Evolutionary conservation across 306 rosid species (phyloP), one percentile per base, ranked within the genome.

Genomic region (Vicia villosa): DNA sequence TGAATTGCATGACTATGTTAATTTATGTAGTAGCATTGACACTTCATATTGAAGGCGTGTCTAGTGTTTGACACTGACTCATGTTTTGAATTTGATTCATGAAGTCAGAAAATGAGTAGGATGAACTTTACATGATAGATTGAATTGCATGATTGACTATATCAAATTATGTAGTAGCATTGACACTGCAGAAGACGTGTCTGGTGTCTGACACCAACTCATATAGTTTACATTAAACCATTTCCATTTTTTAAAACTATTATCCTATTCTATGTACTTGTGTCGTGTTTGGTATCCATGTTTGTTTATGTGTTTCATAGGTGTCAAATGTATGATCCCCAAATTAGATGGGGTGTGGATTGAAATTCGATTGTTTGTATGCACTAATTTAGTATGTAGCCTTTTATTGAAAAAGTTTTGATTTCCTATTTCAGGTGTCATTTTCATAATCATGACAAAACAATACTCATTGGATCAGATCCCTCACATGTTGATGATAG

Each of bases 391-490:
- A n/a, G n/a, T n/a, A 55, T 26, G 28, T 55, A 24, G 17, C 2
- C 59, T 21, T 52, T 6, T 5, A 52, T 21, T 79, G 21, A 37
- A 71, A 10, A 65, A 50, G 20, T 70, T 49, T 68, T 66, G 20
- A n/a, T 6, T 46, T 30, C 63, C 45, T 68, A 21, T 16, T 77
- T 62, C 85, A 93, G 98, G 89, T 95, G 99, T 78, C 92, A 82
- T 69, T 95, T 95, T 62, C 73, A 85, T 38, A 78, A 85, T 73
- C 99, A 95, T 78, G 92, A 89, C 84, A 91, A 95, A 80, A 87
- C 98, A 3, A 91, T 91, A 56, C 96, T 94, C 47, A 94, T 94
- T 20, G 99, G 99, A 43, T 87, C 91, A 8, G 99, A 91, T 79
- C 85, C 97, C 46, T 83, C 95, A 5, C 88, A 95, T 66, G 46